Conservation (phyloP, 345 rosid species). For the Anacardium occidentale region DNA sequence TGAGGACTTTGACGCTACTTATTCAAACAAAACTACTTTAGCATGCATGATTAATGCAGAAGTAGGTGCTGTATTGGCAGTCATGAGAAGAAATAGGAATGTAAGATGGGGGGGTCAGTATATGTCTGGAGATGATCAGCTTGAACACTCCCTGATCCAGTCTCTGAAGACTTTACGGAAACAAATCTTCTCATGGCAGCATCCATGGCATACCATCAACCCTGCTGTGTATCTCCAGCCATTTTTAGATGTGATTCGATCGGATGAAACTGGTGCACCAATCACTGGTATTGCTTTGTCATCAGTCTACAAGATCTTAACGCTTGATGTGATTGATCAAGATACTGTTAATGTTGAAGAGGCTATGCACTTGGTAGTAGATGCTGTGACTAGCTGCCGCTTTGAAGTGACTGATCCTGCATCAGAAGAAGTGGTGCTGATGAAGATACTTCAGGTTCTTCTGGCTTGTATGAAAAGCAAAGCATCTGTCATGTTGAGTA, state of each 20-base stretch:
- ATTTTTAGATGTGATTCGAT: conserved; percentile 65
- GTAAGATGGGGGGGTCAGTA: conserved; percentile 68
- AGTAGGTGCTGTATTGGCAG: conserved; percentile 70
- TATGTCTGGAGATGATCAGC: conserved; percentile 57
- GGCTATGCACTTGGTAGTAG: conserved; percentile 63
- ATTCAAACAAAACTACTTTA: conserved; percentile 52
- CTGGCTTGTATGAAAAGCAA: conserved; percentile 75
- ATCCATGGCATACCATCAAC: conserved; percentile 47
- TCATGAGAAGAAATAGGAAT: conserved; percentile 60
- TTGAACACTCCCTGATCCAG: conserved; percentile 68
- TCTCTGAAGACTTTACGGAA: conserved; percentile 66
- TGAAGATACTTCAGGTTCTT: conserved; percentile 85
- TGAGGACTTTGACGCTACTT: conserved; percentile 63
- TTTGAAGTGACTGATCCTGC: conserved; percentile 78
- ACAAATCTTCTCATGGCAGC: conserved; percentile 58
- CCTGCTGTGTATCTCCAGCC: conserved; percentile 65
- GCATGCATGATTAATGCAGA: conserved; percentile 70
- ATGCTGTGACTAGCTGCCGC: conserved; percentile 67
- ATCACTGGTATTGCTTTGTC: conserved; percentile 82
- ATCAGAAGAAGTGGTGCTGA: conserved; percentile 73
- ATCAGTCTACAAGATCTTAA: conserved; percentile 64
- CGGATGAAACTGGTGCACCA: conserved; percentile 79
- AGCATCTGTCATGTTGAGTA: conserved; percentile 57
- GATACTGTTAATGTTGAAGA: conserved; percentile 59
- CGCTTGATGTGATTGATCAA: conserved; percentile 52